These are phyloP conservation scores for Truncatella angustata DNA, from an alignment of 2,329 filamentous ascomycete species.

Conservation along the genomic window DNA sequence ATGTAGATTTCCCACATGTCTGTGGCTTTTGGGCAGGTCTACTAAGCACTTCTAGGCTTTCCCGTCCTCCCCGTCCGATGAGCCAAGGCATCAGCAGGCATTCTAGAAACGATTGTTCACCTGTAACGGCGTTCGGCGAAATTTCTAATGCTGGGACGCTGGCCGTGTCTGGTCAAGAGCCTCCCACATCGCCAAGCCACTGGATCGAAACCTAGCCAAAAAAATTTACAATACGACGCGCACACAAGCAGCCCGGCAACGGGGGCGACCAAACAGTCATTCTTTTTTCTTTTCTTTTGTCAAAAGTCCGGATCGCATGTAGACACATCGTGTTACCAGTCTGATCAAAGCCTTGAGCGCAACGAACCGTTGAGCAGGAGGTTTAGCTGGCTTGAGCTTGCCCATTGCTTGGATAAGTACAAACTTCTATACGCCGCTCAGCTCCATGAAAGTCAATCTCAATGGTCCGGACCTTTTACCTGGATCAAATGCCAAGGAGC, in stretches of 20 bases:
- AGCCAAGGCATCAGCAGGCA: background rate
- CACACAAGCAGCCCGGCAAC: no score
- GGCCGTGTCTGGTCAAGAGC: background rate
- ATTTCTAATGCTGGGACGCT: background rate
- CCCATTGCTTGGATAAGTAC: no score
- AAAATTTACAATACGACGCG: background rate
- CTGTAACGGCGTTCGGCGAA: slow-evolving; percentile 3
- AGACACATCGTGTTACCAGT: background rate
- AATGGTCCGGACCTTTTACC: slow-evolving; percentile 3
- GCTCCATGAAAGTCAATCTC: no score
- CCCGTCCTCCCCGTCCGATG: background rate
- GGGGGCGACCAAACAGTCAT: no score
- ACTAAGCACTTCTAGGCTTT: background rate
- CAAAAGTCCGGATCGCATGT: no score
- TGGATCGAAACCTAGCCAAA: background rate
- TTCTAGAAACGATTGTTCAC: slow-evolving; percentile 1
- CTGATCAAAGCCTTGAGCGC: background rate
- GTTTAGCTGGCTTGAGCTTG: background rate
- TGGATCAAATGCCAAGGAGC: slow-evolving; percentile 1
- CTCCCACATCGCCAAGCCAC: slow-evolving; percentile 6
- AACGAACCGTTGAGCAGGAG: background rate
- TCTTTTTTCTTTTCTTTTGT: no score
- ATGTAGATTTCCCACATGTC: no score
- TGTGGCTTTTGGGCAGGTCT: background rate
- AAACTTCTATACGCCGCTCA: no score